These are phyloP conservation scores for Populus tremula DNA, from an alignment of 345 rosid genomes.

Conservation along the genomic window DNA sequence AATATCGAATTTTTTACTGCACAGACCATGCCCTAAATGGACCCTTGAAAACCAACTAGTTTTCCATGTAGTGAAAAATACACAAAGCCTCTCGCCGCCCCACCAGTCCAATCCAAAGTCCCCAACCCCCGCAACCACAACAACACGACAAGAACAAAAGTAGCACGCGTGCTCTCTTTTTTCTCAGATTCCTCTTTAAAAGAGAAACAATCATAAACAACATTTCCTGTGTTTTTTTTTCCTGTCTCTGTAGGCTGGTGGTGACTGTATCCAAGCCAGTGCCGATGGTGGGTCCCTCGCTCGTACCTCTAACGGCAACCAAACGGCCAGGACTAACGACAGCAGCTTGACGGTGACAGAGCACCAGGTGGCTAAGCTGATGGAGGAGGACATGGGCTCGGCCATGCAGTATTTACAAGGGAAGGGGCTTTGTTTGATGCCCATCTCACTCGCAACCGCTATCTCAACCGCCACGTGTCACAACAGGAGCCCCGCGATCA, in stretches of 20 bases:
- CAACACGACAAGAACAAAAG: conserved; percentile 54
- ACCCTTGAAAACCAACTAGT: too few relatives aligned
- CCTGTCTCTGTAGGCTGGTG: conserved; percentile 28
- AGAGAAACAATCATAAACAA: neutral
- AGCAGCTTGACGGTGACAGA: conserved; percentile 67
- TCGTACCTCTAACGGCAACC: conserved; percentile 25
- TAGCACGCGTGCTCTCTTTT: conserved; percentile 73
- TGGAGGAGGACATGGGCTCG: conserved; percentile 98
- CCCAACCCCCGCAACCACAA: conserved; percentile 16
- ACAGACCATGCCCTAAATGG: too few relatives aligned
- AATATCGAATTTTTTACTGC: too few relatives aligned
- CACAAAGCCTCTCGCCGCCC: too few relatives aligned
- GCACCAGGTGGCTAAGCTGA: conserved; percentile 84
- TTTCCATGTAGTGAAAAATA: too few relatives aligned
- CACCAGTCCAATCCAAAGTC: neutral
- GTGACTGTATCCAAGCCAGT: conserved; percentile 52
- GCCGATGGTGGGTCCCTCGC: conserved; percentile 33
- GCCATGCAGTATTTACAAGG: conserved; percentile 99
- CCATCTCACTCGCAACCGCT: conserved; percentile 87
- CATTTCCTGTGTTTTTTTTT: neutral
- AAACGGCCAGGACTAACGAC: conserved; percentile 39
- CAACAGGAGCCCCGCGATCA: conserved; percentile 33
- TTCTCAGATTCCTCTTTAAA: conserved; percentile 44
- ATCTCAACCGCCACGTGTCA: conserved; percentile 68
- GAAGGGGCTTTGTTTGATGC: conserved; percentile 96